Evolutionary conservation across 495 filamentous ascomycete species (phyloP).

Genomic region (Penicillium verhagenii): DNA sequence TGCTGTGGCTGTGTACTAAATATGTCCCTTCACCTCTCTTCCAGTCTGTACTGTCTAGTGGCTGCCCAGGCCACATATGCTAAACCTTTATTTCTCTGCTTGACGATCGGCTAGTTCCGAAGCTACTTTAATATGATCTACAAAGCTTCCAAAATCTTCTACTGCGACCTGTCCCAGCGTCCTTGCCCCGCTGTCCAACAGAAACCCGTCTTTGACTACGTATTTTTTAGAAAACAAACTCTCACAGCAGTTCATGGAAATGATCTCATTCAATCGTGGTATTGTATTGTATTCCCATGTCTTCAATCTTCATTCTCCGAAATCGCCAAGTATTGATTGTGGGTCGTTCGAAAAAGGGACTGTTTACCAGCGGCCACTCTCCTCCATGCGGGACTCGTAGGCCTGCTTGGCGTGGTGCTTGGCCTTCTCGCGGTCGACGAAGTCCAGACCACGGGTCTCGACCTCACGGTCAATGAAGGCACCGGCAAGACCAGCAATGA

Average conservation of each 20-base stretch:
- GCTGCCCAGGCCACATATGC: too few relatives aligned
- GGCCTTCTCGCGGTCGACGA: slow-evolving; percentile 64
- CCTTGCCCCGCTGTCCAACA: background rate
- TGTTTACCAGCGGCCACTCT: slow-evolving; percentile 14
- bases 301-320: background rate
- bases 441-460: slow-evolving; percentile 72
- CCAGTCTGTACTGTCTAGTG: too few relatives aligned
- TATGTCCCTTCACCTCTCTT: too few relatives aligned
- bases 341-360: background rate
- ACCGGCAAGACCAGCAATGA: slow-evolving; percentile 64
- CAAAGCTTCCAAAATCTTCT: background rate
- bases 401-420: slow-evolving; percentile 61
- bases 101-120: background rate
- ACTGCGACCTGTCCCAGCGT: background rate
- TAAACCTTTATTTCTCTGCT: background rate
- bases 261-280: background rate
- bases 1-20: too few relatives aligned
- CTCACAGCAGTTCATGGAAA: background rate
- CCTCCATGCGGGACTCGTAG: slow-evolving; percentile 33
- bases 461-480: slow-evolving; percentile 70
- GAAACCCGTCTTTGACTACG: background rate
- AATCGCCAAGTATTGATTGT: background rate
- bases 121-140: background rate
- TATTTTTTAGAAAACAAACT: background rate
- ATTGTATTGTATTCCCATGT: background rate